Evolutionary conservation across 2,329 filamentous ascomycete genomes (phyloP), one percentile per base, ranked within the genome.

Genomic region (Fonsecaea nubica): DNA sequence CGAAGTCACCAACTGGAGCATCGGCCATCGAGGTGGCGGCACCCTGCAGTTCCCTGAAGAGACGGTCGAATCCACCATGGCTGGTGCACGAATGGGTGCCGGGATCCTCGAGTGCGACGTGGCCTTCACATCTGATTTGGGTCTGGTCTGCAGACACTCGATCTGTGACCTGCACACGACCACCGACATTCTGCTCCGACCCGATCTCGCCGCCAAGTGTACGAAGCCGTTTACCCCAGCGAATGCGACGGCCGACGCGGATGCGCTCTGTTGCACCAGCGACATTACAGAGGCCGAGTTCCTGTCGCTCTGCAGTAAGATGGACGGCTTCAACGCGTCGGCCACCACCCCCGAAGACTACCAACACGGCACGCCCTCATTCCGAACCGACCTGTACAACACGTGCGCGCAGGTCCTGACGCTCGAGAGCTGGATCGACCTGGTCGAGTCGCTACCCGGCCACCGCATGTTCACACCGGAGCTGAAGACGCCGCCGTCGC

Each of bases 211-310:
- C 66, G 83, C 83, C 62, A 90, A 90, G 78, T 90, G 88, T 78
- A 86, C 84, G 2, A 75, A 77, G 60, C 87, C 87, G 0, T 91
- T 91, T 77, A 77, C 76, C n/a, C 85, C 88, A 0, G 83, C 86
- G 4, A 76, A 76, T 15, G 78, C 81, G 68, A 85, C 83, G 60
- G 77, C 77, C 4, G 73, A 80, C 0, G 89, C 89, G 1, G 82
- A 79, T 15, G 89, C 88, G 12, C 86, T 85, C 70, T 92, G 89
- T 82, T 92, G 89, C 81, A 91, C 89, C 2, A 87, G 84, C 72
- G 90, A 92, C 74, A 86, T 92, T 73, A 91, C 89, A 0, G 79
- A 89, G 40, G 82, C 82, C 54, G 90, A 92, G 77, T 91, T 87
- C 81, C 86, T 87, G 77, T 80, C 83, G 4, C 84, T 92, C 4